Conservation (phyloP, 805 yeast species). For the Sugiyamaella mastotermitis region DNA sequence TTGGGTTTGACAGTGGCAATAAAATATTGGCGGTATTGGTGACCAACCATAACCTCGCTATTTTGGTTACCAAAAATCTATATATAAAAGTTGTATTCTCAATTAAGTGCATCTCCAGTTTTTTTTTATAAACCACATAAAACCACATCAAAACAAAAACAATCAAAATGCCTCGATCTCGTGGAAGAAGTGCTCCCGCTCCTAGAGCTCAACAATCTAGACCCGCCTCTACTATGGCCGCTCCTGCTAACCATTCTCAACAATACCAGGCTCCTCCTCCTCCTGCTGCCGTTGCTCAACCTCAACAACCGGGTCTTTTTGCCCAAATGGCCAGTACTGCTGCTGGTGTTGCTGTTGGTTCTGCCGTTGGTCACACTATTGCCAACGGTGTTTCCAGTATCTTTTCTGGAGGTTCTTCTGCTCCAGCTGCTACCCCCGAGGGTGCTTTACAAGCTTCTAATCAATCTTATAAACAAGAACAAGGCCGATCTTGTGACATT, state of each 20-base stretch:
- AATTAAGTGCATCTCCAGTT: no score
- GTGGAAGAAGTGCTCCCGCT: conserved; percentile 17
- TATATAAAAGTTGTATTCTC: no score
- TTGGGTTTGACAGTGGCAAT: no score
- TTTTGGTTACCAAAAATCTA: no score
- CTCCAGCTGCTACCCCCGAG: conserved; percentile 46
- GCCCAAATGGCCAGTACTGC: conserved; percentile 99
- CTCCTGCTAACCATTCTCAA: conserved; percentile 39
- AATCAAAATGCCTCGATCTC: conserved; percentile 19
- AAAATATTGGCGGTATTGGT: no score
- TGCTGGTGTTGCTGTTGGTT: conserved; percentile 99
- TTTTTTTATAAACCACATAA: background rate
- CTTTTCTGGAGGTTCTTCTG: conserved; percentile 74
- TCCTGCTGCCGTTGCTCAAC: conserved; percentile 43
- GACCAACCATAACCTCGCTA: no score
- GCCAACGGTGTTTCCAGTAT: conserved; percentile 90
- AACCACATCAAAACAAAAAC: background rate
- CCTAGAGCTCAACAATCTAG: conserved; percentile 19
- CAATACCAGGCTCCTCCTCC: conserved; percentile 42
- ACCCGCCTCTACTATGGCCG: conserved; percentile 37
- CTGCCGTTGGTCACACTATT: conserved; percentile 92
- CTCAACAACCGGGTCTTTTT: conserved; percentile 71
- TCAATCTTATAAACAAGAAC: conserved; percentile 32
- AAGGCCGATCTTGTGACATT: conserved; percentile 61
- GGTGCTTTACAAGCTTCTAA: conserved; percentile 31